Conservation (phyloP, 331 rosid genomes). For the Acacia concinna region DNA sequence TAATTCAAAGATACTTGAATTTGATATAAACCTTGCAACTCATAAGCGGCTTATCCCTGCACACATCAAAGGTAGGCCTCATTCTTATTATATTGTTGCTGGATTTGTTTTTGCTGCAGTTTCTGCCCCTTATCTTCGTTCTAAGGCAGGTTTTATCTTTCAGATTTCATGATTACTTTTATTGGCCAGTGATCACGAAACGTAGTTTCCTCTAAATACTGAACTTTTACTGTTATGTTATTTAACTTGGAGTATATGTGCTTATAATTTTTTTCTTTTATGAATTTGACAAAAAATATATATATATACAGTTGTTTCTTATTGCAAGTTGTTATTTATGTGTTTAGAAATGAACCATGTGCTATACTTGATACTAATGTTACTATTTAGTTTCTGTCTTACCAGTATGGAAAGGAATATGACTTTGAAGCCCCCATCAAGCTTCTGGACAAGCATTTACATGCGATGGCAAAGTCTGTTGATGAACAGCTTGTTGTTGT, state of each 20-base stretch:
- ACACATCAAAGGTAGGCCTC: slow-evolving; percentile 64
- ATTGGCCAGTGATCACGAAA: too few species aligned
- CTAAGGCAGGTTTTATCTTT: slow-evolving; percentile 52
- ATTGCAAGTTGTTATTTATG: neutral
- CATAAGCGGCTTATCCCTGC: slow-evolving; percentile 72
- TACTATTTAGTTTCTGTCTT: slow-evolving; percentile 4
- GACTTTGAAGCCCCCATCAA: slow-evolving; percentile 66
- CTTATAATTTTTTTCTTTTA: neutral
- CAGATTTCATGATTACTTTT: neutral
- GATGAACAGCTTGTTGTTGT: slow-evolving; percentile 69
- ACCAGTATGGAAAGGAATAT: slow-evolving; percentile 69
- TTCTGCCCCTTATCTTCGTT: slow-evolving; percentile 68
- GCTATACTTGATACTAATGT: neutral
- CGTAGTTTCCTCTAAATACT: neutral
- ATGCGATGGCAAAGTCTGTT: slow-evolving; percentile 60
- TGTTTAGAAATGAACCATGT: neutral
- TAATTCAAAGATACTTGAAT: slow-evolving; percentile 47
- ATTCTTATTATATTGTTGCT: slow-evolving; percentile 67
- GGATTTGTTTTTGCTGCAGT: slow-evolving; percentile 68
- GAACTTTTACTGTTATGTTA: neutral
- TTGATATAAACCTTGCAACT: slow-evolving; percentile 51
- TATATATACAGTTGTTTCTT: neutral
- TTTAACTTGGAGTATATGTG: neutral
- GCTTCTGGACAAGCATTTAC: slow-evolving; percentile 67
- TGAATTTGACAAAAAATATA: neutral